Base-by-base conservation (phyloP, 768 basidiomycete species). In the Peribolospora kevripleyi region DNA sequence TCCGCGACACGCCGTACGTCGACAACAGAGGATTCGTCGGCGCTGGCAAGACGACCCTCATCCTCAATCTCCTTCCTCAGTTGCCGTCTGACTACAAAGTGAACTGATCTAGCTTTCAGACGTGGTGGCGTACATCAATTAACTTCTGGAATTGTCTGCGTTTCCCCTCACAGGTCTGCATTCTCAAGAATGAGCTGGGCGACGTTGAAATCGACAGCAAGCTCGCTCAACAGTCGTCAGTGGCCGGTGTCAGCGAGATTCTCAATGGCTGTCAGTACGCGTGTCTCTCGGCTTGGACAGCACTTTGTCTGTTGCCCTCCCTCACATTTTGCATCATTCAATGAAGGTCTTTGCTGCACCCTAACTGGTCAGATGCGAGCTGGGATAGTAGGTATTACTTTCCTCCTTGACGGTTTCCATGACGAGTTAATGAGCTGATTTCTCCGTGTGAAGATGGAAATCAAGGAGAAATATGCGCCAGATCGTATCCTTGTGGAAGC, bases 171-270 rank as follows among this genome's bases (percentile, higher is more conserved):
- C 52, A 65, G 62, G 81, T 83, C 41, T 86, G 88, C 5, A 69
- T 95, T 45, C 73, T 95, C 59, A 95, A 95, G 72, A 95, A 95
- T 69, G 90, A 95, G 66, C 93, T 86, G 63, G 90, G 90, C 13
- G 87, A 95, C 70, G 74, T 91, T 9, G 77, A 90, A 75, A 88
- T 95, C 51, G 88, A 95, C 64, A 88, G 85, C 61, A 79, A 90
- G 60, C 76, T 95, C 11, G 87, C 86, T 10, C 74, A 79, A 56
- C 80, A 88, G 63, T 84, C 82, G 1, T 80, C 78, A 52, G 69
- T 95, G 47, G 70, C 84, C 13, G 86, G 83, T 1, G 87, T 95
- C 55, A 84, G 79, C 62, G 88, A 95, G 67, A 93, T 95, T 53
- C 67, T 88, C 59, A 93, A 91, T 67, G 88, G 87, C n/a, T 93